Evolutionary conservation across 179 eudicot species (phyloP).

Genomic region (Sideroxylon spinosum): DNA sequence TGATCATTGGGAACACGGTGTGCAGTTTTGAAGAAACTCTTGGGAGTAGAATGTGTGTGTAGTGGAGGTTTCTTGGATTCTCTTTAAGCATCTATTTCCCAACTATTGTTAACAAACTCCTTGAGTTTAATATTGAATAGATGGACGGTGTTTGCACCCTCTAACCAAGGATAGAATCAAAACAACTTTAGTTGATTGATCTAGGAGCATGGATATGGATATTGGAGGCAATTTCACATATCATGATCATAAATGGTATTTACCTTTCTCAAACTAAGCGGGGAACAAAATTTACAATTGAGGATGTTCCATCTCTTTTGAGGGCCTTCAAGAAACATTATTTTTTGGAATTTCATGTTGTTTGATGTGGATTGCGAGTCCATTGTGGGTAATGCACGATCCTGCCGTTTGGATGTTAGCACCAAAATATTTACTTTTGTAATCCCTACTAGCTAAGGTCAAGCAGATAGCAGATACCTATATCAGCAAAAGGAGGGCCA

Average conservation of each 20-base stretch:
- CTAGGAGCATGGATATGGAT: neutral
- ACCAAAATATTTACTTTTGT: neutral
- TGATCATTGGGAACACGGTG: neutral
- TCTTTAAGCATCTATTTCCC: neutral
- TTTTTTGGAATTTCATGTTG: neutral
- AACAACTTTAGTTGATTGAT: neutral
- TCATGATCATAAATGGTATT: neutral
- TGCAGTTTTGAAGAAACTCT: neutral
- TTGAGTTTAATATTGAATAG: neutral
- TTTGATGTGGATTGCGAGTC: neutral
- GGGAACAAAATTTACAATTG: neutral
- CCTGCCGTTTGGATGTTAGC: neutral
- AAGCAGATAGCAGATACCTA: neutral
- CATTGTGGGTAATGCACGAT: neutral
- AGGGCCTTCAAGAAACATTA: neutral
- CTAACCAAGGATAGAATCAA: neutral
- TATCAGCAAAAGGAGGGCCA: neutral
- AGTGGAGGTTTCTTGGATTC: neutral
- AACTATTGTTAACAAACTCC: neutral
- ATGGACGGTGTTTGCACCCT: neutral
- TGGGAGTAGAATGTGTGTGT: neutral
- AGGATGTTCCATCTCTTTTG: neutral
- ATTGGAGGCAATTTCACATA: neutral
- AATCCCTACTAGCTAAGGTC: neutral
- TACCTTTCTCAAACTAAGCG: neutral